These are phyloP conservation scores for Apiotrichum montevideense DNA, from an alignment of 1,284 basidiomycete species.

Conservation along the genomic window DNA sequence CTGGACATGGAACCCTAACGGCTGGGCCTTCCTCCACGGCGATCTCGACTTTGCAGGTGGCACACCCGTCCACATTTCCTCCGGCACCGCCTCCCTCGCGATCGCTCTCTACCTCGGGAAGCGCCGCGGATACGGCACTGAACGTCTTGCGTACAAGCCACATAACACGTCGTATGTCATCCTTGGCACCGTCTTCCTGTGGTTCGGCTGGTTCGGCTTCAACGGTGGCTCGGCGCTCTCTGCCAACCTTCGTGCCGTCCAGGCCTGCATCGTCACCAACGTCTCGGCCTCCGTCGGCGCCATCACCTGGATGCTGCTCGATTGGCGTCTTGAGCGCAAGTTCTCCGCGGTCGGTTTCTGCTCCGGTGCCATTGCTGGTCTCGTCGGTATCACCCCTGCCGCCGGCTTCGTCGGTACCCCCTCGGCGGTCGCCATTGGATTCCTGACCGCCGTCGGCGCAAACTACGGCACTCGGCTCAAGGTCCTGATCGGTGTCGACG, in stretches of 20 bases:
- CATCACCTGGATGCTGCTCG: conserved; percentile 91
- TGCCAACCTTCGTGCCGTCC: conserved; percentile 80
- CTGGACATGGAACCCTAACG: conserved; percentile 90
- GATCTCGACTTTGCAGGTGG: conserved; percentile 94
- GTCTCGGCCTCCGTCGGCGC: conserved; percentile 77
- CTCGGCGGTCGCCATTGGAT: conserved; percentile 76
- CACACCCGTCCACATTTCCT: conserved; percentile 86
- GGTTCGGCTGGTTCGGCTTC: conserved; percentile 98
- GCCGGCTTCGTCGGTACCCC: conserved; percentile 80
- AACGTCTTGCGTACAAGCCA: conserved; percentile 75
- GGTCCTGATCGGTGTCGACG: conserved; percentile 59
- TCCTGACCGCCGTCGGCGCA: conserved; percentile 74
- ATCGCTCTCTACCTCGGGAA: conserved; percentile 88
- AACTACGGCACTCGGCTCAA: conserved; percentile 96
- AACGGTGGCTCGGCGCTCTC: conserved; percentile 64
- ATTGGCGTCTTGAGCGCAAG: conserved; percentile 87
- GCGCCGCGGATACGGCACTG: conserved; percentile 84
- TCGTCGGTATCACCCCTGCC: conserved; percentile 79
- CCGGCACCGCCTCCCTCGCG: conserved; percentile 83
- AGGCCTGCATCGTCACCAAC: conserved; percentile 91
- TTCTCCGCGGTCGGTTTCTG: conserved; percentile 94
- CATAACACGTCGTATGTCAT: conserved; percentile 83
- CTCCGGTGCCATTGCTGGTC: conserved; percentile 83
- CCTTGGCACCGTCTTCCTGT: conserved; percentile 86
- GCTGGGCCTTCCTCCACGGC: conserved; percentile 74